A percentile compares a stretch with the other conserved stretches of the same genome.
Evolutionary conservation across 495 filamentous ascomycete species (phyloP).

Genomic region (Aspergillus cristatus): DNA sequence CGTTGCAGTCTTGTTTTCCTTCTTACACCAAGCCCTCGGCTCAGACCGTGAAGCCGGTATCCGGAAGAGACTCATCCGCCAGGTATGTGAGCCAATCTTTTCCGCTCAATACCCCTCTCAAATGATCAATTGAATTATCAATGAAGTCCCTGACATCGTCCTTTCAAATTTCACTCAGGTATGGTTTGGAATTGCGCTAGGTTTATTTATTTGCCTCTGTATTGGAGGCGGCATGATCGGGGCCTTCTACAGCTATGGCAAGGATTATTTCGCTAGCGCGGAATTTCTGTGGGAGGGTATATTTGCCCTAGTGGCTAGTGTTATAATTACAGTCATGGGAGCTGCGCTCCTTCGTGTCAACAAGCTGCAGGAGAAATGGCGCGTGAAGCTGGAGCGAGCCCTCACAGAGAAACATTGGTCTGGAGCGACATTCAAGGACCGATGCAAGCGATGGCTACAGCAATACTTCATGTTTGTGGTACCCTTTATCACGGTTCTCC

Average conservation of each 20-base stretch:
- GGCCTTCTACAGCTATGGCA: conserved; percentile 64
- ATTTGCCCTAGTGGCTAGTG: conserved; percentile 57
- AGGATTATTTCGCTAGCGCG: conserved; percentile 51
- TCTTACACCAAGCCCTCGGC: conserved; percentile 68
- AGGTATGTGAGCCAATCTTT: conserved; percentile 49
- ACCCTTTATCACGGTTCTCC: conserved; percentile 74
- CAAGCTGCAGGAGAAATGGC: conserved; percentile 82
- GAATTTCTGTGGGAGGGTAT: conserved; percentile 75
- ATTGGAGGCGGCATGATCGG: conserved; percentile 69
- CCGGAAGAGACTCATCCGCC: conserved; percentile 61
- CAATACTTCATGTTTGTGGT: conserved; percentile 77
- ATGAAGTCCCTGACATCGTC: no score
- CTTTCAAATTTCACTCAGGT: conserved; percentile 37
- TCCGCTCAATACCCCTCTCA: background rate
- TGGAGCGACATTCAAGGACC: conserved; percentile 15
- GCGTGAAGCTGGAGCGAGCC: conserved; percentile 60
- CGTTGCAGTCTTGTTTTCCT: conserved; percentile 72
- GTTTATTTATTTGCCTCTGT: conserved; percentile 56
- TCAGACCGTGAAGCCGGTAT: conserved; percentile 42
- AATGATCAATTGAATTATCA: background rate
- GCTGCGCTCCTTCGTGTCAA: conserved; percentile 70
- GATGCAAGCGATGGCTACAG: conserved; percentile 56
- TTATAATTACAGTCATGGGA: conserved; percentile 75
- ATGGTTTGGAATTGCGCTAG: conserved; percentile 57
- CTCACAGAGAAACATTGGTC: conserved; percentile 43